These are phyloP conservation scores for Odontarrhena argentea DNA, from an alignment of 345 rosid species.

Conservation along the genomic window DNA sequence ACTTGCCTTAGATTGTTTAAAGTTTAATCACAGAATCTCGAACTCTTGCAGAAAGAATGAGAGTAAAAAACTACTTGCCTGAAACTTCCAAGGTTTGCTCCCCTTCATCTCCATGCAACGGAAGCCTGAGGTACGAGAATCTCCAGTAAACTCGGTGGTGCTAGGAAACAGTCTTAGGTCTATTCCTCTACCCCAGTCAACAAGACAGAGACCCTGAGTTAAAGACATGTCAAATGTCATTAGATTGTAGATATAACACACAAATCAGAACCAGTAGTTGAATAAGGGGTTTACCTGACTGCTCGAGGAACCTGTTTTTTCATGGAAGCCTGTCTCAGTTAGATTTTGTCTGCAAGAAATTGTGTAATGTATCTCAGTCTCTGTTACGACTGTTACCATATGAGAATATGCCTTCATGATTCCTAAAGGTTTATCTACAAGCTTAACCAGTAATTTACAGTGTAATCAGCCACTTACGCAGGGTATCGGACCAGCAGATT, in stretches of 20 bases:
- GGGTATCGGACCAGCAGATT: constrained; percentile 80
- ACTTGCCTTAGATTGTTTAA: constrained; percentile 10
- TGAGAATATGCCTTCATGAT: constrained; percentile 5
- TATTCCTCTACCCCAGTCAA: constrained; percentile 97
- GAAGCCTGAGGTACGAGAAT: constrained; percentile 90
- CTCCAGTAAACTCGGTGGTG: constrained; percentile 62
- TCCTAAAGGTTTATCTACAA: neutral
- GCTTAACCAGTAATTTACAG: neutral
- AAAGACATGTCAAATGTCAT: constrained; percentile 17
- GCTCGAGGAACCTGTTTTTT: constrained; percentile 67
- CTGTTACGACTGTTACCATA: constrained; percentile 2
- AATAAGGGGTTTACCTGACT: constrained; percentile 57
- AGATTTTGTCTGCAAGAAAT: constrained; percentile 61
- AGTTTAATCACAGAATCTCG: constrained; percentile 18
- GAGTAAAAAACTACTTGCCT: constrained; percentile 50
- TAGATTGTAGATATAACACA: constrained; percentile 11
- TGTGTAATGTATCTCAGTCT: constrained; percentile 11
- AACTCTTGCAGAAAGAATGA: constrained; percentile 4
- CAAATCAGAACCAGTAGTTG: constrained; percentile 16
- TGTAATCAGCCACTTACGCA: constrained; percentile 51
- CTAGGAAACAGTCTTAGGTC: constrained; percentile 78
- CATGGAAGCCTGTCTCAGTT: constrained; percentile 53
- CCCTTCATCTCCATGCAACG: constrained; percentile 89
- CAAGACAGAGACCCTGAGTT: constrained; percentile 87
- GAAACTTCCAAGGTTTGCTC: constrained; percentile 88